phyloP scores from a whole-genome alignment of 768 basidiomycete species.

The Rhizopogon vinicolor region DNA sequence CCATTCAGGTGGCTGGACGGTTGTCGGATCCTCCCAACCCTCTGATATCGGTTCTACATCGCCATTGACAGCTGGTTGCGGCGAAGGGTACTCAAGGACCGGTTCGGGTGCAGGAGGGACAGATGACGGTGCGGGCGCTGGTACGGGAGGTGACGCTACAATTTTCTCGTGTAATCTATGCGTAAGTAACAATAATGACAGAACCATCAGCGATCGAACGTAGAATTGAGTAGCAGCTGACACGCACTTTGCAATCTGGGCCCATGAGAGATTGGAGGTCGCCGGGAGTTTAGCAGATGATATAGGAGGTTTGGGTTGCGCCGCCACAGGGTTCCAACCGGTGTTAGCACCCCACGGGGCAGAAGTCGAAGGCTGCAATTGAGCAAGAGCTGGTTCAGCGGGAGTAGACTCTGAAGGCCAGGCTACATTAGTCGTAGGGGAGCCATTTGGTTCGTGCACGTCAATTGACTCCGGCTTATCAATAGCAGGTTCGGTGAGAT shows the following conservation, averaged over 20 bases:
- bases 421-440: constrained; percentile 5
- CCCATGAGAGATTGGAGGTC: constrained; percentile 80
- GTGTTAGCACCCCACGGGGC: constrained; percentile 33
- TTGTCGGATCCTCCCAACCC: constrained; percentile 73
- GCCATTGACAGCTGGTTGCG: constrained; percentile 23
- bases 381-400: constrained; percentile 6
- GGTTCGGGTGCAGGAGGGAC: constrained; percentile 19
- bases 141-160: constrained; percentile 33
- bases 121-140: constrained; percentile 13
- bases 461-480: constrained; percentile 17
- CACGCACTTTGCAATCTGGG: constrained; percentile 72
- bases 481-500: constrained; percentile 10
- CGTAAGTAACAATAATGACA: neutral
- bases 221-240: constrained; percentile 1
- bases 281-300: constrained; percentile 51
- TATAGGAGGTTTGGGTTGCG: constrained; percentile 17
- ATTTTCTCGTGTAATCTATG: constrained; percentile 62
- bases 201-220: neutral
- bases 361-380: constrained; percentile 19
- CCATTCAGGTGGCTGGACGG: constrained; percentile 62
- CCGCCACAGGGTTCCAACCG: constrained; percentile 28
- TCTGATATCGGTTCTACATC: constrained; percentile 31
- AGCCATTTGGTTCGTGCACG: constrained; percentile 9
- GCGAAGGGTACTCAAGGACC: constrained; percentile 15
- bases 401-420: constrained; percentile 9